These are phyloP conservation scores for Candida albicans DNA, from an alignment of 1,139 yeast species.

Conservation along the genomic window DNA sequence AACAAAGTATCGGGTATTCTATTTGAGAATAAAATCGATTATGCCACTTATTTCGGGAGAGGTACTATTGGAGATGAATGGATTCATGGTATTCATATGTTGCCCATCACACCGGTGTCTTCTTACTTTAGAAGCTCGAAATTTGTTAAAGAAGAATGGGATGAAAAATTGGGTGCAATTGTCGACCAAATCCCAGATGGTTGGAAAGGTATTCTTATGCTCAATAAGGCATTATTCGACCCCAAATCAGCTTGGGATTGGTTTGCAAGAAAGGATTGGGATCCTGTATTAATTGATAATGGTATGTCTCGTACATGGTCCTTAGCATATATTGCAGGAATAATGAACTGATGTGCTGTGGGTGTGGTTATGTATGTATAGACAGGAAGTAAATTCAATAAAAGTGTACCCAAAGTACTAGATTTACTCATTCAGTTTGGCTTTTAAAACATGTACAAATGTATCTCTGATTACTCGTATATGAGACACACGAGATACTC, in stretches of 20 bases:
- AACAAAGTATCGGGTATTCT: slow-evolving; percentile 49
- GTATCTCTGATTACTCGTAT: too few species aligned
- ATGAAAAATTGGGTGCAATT: slow-evolving; percentile 31
- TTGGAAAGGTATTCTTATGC: slow-evolving; percentile 46
- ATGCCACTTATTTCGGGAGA: slow-evolving; percentile 46
- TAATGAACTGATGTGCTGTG: not conserved
- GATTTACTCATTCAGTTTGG: too few species aligned
- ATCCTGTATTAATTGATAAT: slow-evolving; percentile 37
- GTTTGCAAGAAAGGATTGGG: slow-evolving; percentile 42
- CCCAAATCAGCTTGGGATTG: slow-evolving; percentile 38
- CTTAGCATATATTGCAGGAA: slow-evolving; percentile 41
- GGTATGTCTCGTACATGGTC: slow-evolving; percentile 51
- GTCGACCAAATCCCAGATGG: slow-evolving; percentile 44
- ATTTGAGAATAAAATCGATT: slow-evolving; percentile 47
- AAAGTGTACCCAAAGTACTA: too few species aligned
- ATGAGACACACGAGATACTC: too few species aligned
- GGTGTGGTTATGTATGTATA: too few species aligned
- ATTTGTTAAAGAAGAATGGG: slow-evolving; percentile 48
- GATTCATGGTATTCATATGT: slow-evolving; percentile 51
- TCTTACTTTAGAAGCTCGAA: slow-evolving; percentile 35
- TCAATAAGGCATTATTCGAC: slow-evolving; percentile 39
- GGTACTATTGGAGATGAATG: slow-evolving; percentile 45
- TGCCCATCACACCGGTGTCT: slow-evolving; percentile 47
- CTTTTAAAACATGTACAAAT: too few species aligned
- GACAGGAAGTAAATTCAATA: too few species aligned